Evolutionary conservation across 768 basidiomycete genomes (phyloP).

Genomic region (Rickenella mellea): DNA sequence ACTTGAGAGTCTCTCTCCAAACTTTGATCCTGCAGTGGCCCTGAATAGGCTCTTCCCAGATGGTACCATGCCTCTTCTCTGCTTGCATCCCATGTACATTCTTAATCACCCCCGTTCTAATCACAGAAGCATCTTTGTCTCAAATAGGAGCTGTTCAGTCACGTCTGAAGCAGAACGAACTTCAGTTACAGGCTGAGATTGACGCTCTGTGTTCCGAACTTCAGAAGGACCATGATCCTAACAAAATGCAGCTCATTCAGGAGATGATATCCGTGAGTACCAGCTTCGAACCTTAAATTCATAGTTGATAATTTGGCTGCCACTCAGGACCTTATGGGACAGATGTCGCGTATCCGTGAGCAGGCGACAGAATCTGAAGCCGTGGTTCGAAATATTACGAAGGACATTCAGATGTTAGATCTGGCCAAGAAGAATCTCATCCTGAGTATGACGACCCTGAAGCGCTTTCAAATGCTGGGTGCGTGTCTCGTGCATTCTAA

Average conservation of each 20-base stretch:
- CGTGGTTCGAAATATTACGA: constrained; percentile 89
- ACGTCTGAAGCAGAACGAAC: constrained; percentile 58
- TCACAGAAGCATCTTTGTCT: constrained; percentile 63
- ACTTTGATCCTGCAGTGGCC: constrained; percentile 12
- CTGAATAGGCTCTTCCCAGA: constrained; percentile 72
- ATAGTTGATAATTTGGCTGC: too few relatives aligned
- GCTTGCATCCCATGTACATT: neutral
- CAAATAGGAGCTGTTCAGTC: constrained; percentile 65
- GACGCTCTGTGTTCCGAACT: constrained; percentile 57
- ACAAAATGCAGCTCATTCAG: constrained; percentile 83
- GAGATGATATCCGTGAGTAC: constrained; percentile 84
- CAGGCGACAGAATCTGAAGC: constrained; percentile 97
- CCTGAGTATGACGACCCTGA: constrained; percentile 80
- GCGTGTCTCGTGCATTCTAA: constrained; percentile 15
- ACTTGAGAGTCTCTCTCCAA: constrained; percentile 6
- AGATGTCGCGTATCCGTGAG: constrained; percentile 93
- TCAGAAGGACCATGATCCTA: constrained; percentile 73
- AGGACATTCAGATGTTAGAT: constrained; percentile 92
- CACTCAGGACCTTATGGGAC: constrained; percentile 77
- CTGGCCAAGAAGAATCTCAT: constrained; percentile 90
- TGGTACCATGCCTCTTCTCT: constrained; percentile 56
- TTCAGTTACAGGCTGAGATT: constrained; percentile 64
- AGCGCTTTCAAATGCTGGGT: constrained; percentile 93
- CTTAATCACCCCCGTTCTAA: neutral
- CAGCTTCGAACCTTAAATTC: neutral